Conservation (phyloP, 1,284 basidiomycete species). For the Apiotrichum laibachii region DNA sequence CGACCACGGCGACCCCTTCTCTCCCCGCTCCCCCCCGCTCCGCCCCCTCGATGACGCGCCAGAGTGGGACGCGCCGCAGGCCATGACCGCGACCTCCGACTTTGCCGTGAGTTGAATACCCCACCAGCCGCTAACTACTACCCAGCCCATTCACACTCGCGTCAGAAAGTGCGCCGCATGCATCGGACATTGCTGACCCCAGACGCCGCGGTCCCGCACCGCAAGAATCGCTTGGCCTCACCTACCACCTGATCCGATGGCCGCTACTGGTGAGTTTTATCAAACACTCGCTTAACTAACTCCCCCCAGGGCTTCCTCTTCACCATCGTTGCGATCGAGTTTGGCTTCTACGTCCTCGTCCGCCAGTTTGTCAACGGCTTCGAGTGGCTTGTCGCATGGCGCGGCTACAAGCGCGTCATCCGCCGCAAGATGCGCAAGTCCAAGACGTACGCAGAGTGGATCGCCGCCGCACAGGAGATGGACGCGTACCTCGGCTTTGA, state of each 20-base stretch:
- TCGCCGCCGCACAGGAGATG: conserved; percentile 69
- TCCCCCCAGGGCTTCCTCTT: conserved; percentile 72
- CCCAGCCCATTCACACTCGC: conserved; percentile 70
- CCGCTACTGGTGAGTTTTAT: conserved; percentile 69
- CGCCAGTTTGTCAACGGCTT: conserved; percentile 90
- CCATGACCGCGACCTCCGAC: conserved; percentile 83
- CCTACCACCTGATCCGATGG: conserved; percentile 81
- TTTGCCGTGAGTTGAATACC: conserved; percentile 60
- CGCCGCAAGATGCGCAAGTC: conserved; percentile 73
- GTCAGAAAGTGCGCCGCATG: conserved; percentile 53
- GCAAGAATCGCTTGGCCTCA: conserved; percentile 61
- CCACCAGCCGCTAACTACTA: not conserved
- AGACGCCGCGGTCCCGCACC: conserved; percentile 7
- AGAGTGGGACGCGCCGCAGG: conserved; percentile 50
- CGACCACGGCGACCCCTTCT: conserved; percentile 29
- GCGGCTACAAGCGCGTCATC: conserved; percentile 75
- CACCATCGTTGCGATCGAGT: conserved; percentile 78
- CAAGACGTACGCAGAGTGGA: conserved; percentile 74
- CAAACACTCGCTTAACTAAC: not conserved
- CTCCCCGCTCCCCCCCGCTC: conserved; percentile 31
- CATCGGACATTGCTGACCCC: not conserved
- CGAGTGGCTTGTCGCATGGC: conserved; percentile 86
- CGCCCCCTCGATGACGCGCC: conserved; percentile 9
- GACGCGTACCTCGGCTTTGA: conserved; percentile 80
- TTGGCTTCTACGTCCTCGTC: conserved; percentile 79